Conservation (phyloP, 192 early-diverging fungal species). For the Allomyces arbusculus region DNA sequence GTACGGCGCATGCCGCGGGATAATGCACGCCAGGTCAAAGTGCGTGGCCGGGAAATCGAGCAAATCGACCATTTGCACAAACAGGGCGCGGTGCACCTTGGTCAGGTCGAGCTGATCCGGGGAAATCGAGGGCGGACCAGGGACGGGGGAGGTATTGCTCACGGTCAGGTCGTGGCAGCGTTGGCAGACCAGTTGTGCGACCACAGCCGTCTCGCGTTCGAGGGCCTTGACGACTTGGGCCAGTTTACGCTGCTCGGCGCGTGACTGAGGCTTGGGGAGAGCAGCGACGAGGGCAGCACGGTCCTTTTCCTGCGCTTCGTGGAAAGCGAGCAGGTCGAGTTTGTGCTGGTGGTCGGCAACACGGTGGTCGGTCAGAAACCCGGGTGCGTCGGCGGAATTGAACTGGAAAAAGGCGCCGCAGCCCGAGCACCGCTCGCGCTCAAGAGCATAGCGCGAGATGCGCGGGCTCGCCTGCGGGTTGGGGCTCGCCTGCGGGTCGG, state of each 20-base stretch:
- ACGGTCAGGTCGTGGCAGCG: slow-evolving; percentile 42
- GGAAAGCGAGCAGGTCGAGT: not conserved
- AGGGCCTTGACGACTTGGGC: not conserved
- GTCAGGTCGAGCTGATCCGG: slow-evolving; percentile 26
- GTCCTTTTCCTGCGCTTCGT: not conserved
- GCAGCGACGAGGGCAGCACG: slow-evolving; percentile 19
- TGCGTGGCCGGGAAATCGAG: slow-evolving; percentile 43
- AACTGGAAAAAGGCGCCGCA: slow-evolving; percentile 48
- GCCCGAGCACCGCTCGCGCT: slow-evolving; percentile 27
- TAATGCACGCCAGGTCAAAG: slow-evolving; percentile 23
- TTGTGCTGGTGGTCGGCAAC: slow-evolving; percentile 6
- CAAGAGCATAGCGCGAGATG: not conserved
- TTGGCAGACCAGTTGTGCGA: slow-evolving; percentile 30
- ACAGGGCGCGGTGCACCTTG: slow-evolving; percentile 23
- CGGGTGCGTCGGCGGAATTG: slow-evolving; percentile 15
- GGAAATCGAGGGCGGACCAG: slow-evolving; percentile 26
- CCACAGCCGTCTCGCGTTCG: slow-evolving; percentile 6
- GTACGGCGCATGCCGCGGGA: slow-evolving; percentile 22
- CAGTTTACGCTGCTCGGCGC: not conserved
- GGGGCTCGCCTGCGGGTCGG: no score
- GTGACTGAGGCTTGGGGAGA: not conserved
- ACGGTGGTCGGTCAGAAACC: slow-evolving; percentile 24
- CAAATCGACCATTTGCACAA: slow-evolving; percentile 41
- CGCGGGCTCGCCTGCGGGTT: no score
- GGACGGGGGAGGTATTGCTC: slow-evolving; percentile 17